Percentiles rank a stretch among this genome's conserved stretches.
phyloP scores from a whole-genome alignment of 1,139 yeast species.

The Suhomyces kunorum region DNA sequence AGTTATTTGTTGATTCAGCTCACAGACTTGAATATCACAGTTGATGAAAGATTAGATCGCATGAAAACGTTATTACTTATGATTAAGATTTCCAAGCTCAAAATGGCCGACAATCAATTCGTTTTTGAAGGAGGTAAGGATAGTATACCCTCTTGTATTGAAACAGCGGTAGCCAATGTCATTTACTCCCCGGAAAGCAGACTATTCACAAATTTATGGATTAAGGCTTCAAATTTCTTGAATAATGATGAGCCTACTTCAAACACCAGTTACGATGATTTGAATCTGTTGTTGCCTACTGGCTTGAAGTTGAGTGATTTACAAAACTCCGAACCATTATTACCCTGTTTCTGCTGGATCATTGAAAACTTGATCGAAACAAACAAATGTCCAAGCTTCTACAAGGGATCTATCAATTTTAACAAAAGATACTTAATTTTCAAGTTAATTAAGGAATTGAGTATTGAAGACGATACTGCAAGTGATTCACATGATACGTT shows the following conservation, averaged over 20 bases:
- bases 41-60: constrained; percentile 63
- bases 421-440: constrained; percentile 46
- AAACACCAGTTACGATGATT: constrained; percentile 29
- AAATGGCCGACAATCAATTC: constrained; percentile 70
- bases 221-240: constrained; percentile 46
- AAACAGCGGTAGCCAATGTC: constrained; percentile 75
- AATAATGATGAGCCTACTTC: constrained; percentile 22
- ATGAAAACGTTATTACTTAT: constrained; percentile 72
- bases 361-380: constrained; percentile 45
- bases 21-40: constrained; percentile 55
- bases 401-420: constrained; percentile 36
- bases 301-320: constrained; percentile 32
- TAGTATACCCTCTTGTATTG: constrained; percentile 82
- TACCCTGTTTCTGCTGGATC: constrained; percentile 82
- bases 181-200: constrained; percentile 82
- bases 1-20: constrained; percentile 66
- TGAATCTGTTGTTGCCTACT: constrained; percentile 40
- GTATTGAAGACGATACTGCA: constrained; percentile 37
- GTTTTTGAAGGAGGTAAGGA: constrained; percentile 43
- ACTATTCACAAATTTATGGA: constrained; percentile 65
- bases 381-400: constrained; percentile 39
- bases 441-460: constrained; percentile 44
- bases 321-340: constrained; percentile 38
- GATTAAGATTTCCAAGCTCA: constrained; percentile 64
- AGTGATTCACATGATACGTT: constrained; percentile 25